Evolutionary conservation across 495 filamentous ascomycete species (phyloP).

Genomic region (Penicillium dipodomyicola): DNA sequence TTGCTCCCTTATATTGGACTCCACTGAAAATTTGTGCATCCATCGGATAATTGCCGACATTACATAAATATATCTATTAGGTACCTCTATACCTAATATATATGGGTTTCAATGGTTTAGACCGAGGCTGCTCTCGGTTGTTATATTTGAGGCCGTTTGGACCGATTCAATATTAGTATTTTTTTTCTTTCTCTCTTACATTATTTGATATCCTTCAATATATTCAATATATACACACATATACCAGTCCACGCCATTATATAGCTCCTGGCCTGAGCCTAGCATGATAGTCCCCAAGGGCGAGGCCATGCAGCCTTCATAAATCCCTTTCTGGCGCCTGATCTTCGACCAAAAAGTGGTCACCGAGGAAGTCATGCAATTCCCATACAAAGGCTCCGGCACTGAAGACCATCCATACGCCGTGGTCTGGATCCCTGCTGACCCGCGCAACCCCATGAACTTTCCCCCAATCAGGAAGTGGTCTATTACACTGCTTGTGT

Average conservation of each 20-base stretch:
- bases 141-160: too few relatives aligned
- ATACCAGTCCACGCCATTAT: background rate
- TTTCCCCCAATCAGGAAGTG: slow-evolving; percentile 65
- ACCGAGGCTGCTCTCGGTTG: slow-evolving; percentile 19
- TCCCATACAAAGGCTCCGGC: slow-evolving; percentile 64
- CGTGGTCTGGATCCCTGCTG: slow-evolving; percentile 70
- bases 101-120: too few relatives aligned
- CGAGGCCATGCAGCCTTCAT: slow-evolving; percentile 28
- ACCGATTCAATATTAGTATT: too few relatives aligned
- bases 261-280: background rate
- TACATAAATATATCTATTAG: too few relatives aligned
- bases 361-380: slow-evolving; percentile 55
- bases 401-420: slow-evolving; percentile 71
- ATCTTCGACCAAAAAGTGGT: slow-evolving; percentile 53
- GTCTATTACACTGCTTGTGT: slow-evolving; percentile 62
- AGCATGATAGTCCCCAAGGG: slow-evolving; percentile 14
- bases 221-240: background rate
- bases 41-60: background rate
- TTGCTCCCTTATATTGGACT: background rate
- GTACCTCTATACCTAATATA: too few relatives aligned
- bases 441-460: slow-evolving; percentile 70
- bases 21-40: background rate
- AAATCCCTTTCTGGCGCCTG: slow-evolving; percentile 45
- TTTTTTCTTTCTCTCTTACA: too few relatives aligned
- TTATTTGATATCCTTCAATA: too few relatives aligned